These are phyloP conservation scores for Psophocarpus tetragonolobus DNA, from an alignment of 306 rosid genomes.

Conservation along the genomic window DNA sequence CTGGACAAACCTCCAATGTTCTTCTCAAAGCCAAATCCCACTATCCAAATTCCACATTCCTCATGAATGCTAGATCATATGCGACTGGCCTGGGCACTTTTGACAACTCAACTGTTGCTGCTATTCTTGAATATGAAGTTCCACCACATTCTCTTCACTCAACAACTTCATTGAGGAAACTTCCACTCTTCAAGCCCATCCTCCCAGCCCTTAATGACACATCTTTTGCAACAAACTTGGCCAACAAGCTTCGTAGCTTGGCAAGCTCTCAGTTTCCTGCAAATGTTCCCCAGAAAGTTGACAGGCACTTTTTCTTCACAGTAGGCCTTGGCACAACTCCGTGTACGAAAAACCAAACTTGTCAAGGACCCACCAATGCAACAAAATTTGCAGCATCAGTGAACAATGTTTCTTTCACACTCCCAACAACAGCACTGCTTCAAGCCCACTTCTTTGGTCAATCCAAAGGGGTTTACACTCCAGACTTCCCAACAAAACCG, in stretches of 20 bases:
- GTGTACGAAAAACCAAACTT: constrained; percentile 48
- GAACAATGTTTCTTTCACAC: constrained; percentile 57
- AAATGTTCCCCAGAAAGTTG: constrained; percentile 59
- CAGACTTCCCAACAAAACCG: constrained; percentile 49
- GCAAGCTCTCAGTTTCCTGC: constrained; percentile 55
- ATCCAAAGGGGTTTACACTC: constrained; percentile 46
- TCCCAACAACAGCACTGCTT: constrained; percentile 62
- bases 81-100: no score
- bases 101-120: no score
- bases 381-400: constrained; percentile 71
- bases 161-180: no score
- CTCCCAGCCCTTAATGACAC: constrained; percentile 69
- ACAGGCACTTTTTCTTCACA: constrained; percentile 60
- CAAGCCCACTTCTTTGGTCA: constrained; percentile 54
- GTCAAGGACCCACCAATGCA: constrained; percentile 64
- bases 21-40: no score
- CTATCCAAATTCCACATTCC: no score
- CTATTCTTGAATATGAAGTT: no score
- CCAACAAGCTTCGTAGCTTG: constrained; percentile 51
- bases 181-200: constrained; percentile 46
- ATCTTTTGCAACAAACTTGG: constrained; percentile 51
- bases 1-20: no score
- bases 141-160: no score
- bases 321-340: constrained; percentile 65
- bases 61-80: no score